Conservation (phyloP, 768 basidiomycete genomes). For the Amanita rimosa region DNA sequence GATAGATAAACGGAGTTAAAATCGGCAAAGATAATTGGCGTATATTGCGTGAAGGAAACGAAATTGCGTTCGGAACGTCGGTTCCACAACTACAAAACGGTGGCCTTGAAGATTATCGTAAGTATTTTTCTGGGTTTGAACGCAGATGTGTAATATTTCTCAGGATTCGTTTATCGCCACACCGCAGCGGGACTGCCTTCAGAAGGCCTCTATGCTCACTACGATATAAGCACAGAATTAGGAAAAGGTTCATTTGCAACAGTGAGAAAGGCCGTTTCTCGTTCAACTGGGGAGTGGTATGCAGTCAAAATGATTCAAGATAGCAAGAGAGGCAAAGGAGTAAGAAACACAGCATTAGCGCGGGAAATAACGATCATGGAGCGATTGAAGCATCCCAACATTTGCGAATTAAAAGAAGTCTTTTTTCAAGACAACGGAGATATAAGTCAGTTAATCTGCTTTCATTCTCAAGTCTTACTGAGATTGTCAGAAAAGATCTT, state of each 20-base stretch:
- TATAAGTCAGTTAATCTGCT: constrained; percentile 36
- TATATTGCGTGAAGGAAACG: constrained; percentile 69
- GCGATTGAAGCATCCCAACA: constrained; percentile 66
- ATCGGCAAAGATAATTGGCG: constrained; percentile 45
- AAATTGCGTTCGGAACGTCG: constrained; percentile 72
- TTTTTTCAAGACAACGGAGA: constrained; percentile 53
- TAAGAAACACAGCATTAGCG: constrained; percentile 30
- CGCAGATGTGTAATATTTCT: neutral
- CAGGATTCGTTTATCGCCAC: constrained; percentile 68
- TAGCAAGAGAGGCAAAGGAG: constrained; percentile 24
- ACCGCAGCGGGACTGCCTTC: constrained; percentile 36
- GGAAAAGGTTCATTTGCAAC: constrained; percentile 90
- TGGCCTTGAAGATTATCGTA: constrained; percentile 65
- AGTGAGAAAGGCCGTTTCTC: constrained; percentile 74
- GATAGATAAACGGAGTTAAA: constrained; percentile 56
- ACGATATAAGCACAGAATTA: constrained; percentile 60
- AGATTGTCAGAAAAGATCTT: constrained; percentile 36
- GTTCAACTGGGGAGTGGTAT: constrained; percentile 57
- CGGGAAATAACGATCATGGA: constrained; percentile 77
- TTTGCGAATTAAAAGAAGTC: constrained; percentile 70
- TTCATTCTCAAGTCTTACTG: constrained; percentile 7
- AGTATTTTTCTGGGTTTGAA: constrained; percentile 13
- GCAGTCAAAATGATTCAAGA: constrained; percentile 85
- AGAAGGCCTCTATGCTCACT: constrained; percentile 49
- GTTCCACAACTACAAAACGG: constrained; percentile 30